Conservation (phyloP, 2,329 filamentous ascomycete species). For the Colletotrichum tabaci region DNA sequence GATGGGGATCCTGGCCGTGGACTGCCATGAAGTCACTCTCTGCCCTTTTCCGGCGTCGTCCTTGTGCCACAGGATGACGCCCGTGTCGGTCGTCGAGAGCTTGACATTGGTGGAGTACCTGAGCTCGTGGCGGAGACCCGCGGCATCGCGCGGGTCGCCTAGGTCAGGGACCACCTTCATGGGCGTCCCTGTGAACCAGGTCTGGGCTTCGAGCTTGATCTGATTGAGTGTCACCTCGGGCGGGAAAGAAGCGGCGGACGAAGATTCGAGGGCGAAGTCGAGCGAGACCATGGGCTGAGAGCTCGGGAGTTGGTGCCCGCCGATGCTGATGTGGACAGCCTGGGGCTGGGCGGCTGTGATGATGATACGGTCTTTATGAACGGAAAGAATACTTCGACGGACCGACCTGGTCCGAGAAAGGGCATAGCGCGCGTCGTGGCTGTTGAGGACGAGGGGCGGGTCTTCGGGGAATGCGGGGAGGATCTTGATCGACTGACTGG, state of each 20-base stretch:
- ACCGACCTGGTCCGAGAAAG: conserved; percentile 67
- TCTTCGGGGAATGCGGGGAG: conserved; percentile 65
- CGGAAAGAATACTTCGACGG: conserved; percentile 66
- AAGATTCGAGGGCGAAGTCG: conserved; percentile 63
- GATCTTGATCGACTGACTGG: conserved; percentile 63
- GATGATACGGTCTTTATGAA: conserved; percentile 65
- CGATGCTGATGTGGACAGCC: conserved; percentile 63
- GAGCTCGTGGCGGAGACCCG: conserved; percentile 49
- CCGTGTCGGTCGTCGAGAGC: conserved; percentile 55
- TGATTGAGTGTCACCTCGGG: conserved; percentile 64
- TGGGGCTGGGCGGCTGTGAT: conserved; percentile 61
- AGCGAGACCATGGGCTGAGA: conserved; percentile 60
- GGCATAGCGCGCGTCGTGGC: conserved; percentile 64
- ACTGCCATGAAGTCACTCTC: conserved; percentile 35
- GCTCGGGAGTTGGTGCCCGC: conserved; percentile 61
- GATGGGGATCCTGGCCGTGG: conserved; percentile 61
- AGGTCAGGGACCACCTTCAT: conserved; percentile 66
- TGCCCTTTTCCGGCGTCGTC: conserved; percentile 50
- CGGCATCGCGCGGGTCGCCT: conserved; percentile 59
- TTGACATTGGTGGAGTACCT: conserved; percentile 62
- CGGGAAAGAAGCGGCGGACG: conserved; percentile 56
- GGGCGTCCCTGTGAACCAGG: conserved; percentile 65
- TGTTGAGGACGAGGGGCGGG: conserved; percentile 64
- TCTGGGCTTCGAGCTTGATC: conserved; percentile 66
- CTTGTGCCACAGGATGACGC: conserved; percentile 59